phyloP scores from a whole-genome alignment of 169 alveolate genomes.

The Eimeria necatrix region DNA sequence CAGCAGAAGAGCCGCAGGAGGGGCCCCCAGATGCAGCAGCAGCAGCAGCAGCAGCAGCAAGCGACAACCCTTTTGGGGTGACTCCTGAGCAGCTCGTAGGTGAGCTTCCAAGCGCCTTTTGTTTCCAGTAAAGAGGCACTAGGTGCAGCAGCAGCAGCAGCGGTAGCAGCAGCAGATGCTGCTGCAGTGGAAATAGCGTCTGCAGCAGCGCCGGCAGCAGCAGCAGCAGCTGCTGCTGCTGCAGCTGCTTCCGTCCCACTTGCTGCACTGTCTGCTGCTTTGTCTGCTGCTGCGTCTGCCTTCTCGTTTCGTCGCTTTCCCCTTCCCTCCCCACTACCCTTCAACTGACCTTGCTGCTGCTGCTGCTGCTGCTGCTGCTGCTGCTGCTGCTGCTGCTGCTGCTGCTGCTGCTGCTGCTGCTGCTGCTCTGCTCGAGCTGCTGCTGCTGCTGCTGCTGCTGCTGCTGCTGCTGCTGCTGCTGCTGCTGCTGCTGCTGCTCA shows the following conservation, averaged over 20 bases:
- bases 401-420: neutral
- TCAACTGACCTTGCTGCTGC: neutral
- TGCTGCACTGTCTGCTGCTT: neutral
- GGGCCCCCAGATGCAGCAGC: neutral
- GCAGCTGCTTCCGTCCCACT: too few relatives aligned
- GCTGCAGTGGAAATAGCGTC: neutral
- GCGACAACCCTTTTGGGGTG: neutral
- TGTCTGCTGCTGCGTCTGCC: neutral
- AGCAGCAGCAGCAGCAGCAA: neutral
- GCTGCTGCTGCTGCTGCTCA: constrained; percentile 22
- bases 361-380: neutral
- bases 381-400: neutral
- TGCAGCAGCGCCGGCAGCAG: neutral
- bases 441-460: neutral
- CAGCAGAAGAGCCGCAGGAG: neutral
- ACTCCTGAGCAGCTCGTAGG: constrained; percentile 22
- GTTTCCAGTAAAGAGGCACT: neutral
- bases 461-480: neutral
- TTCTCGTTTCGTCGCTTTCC: too few relatives aligned
- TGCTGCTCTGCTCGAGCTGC: neutral
- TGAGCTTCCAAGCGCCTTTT: neutral
- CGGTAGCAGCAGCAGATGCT: neutral
- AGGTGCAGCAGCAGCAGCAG: neutral
- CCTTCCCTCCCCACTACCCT: too few relatives aligned
- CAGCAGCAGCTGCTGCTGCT: neutral